phyloP scores from a whole-genome alignment of 768 basidiomycete genomes.

The Lactarius tabidus region DNA sequence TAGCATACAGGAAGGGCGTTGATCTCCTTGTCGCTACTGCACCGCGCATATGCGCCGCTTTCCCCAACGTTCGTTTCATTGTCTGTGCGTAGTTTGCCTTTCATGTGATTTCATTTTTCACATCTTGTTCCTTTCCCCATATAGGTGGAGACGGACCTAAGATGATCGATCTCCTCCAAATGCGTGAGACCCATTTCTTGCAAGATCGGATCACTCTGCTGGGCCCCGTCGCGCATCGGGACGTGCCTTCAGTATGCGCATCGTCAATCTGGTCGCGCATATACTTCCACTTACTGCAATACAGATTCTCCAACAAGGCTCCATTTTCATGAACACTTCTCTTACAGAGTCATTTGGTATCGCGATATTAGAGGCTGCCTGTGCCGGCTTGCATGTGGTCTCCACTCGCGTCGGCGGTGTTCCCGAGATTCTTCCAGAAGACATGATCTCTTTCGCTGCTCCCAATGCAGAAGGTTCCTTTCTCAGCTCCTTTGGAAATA shows the following conservation, averaged over 20 bases:
- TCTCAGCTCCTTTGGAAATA: neutral
- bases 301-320: slow-evolving; percentile 80
- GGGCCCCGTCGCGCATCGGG: slow-evolving; percentile 72
- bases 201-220: slow-evolving; percentile 92
- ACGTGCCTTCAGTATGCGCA: slow-evolving; percentile 60
- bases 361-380: slow-evolving; percentile 95
- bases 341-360: slow-evolving; percentile 97
- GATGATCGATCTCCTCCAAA: slow-evolving; percentile 89
- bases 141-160: slow-evolving; percentile 94
- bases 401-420: slow-evolving; percentile 93
- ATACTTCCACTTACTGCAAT: neutral
- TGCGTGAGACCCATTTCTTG: slow-evolving; percentile 85
- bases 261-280: neutral
- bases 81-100: slow-evolving; percentile 51
- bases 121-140: neutral
- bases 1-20: slow-evolving; percentile 94
- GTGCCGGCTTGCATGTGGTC: slow-evolving; percentile 90
- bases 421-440: slow-evolving; percentile 87
- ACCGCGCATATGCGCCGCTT: slow-evolving; percentile 80
- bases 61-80: slow-evolving; percentile 85
- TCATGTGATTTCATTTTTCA: slow-evolving; percentile 4
- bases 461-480: slow-evolving; percentile 90
- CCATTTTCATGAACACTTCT: slow-evolving; percentile 93
- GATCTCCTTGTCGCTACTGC: slow-evolving; percentile 92
- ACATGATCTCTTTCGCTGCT: slow-evolving; percentile 93